These are phyloP conservation scores for Mrakia blollopis DNA, from an alignment of 768 basidiomycete genomes.

Conservation along the genomic window DNA sequence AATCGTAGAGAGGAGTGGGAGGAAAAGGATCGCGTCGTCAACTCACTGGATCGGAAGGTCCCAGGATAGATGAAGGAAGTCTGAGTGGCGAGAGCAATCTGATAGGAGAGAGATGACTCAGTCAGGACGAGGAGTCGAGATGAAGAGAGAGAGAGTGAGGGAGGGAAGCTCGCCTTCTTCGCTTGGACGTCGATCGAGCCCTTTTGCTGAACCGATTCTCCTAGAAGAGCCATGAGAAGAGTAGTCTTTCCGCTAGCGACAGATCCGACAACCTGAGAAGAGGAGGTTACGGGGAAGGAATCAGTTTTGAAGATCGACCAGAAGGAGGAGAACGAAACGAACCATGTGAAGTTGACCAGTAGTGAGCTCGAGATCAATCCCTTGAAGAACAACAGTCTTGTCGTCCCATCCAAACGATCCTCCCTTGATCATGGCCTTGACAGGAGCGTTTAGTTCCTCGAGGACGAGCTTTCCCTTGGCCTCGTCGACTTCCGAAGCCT, in stretches of 20 bases:
- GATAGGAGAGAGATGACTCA: too few relatives aligned
- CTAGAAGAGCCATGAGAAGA: constrained; percentile 33
- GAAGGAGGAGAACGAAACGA: not conserved
- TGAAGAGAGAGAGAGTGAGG: not conserved
- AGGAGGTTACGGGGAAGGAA: too few relatives aligned
- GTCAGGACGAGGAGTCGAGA: not conserved
- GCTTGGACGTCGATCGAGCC: constrained; percentile 15
- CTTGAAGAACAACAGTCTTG: constrained; percentile 1
- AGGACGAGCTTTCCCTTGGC: not conserved
- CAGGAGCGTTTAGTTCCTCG: not conserved
- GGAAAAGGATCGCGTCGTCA: not conserved
- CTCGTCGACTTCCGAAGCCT: not conserved
- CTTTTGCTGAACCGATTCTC: constrained; percentile 30
- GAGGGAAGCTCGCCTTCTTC: not conserved
- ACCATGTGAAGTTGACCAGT: constrained; percentile 20
- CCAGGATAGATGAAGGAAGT: constrained; percentile 26
- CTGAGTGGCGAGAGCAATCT: constrained; percentile 23
- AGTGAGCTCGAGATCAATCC: not conserved
- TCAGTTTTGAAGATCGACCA: not conserved
- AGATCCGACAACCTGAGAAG: constrained; percentile 22
- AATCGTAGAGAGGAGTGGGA: not conserved
- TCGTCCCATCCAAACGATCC: constrained; percentile 21
- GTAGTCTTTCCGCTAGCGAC: constrained; percentile 34
- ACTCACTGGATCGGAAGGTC: constrained; percentile 2
- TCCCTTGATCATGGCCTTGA: not conserved